Conservation (phyloP, 768 basidiomycete species). For the Tephrocybe rancida region DNA sequence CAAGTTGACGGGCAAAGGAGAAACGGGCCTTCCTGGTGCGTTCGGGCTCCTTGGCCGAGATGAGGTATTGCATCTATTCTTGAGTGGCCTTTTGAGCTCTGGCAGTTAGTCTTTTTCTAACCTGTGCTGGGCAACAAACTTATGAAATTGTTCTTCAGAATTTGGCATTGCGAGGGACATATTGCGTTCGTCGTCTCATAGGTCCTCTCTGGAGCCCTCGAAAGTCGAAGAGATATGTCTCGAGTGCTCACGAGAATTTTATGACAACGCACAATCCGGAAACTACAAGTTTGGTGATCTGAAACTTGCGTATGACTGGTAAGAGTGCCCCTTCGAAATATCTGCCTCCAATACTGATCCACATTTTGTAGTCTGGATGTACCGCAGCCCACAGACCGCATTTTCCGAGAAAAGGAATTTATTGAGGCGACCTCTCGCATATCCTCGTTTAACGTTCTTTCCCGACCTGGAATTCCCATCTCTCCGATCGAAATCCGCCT, state of each 20-base stretch:
- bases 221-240: slow-evolving; percentile 80
- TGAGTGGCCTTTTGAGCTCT: slow-evolving; percentile 82
- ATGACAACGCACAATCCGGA: slow-evolving; percentile 91
- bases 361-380: slow-evolving; percentile 68
- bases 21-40: slow-evolving; percentile 68
- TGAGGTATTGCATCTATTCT: slow-evolving; percentile 82
- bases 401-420: slow-evolving; percentile 81
- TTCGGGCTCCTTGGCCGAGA: slow-evolving; percentile 74
- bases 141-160: slow-evolving; percentile 37
- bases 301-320: slow-evolving; percentile 98
- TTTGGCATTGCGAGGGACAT: slow-evolving; percentile 70
- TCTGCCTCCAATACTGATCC: slow-evolving; percentile 3
- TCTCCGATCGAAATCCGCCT: slow-evolving; percentile 93
- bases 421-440: slow-evolving; percentile 97
- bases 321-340: slow-evolving; percentile 9
- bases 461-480: slow-evolving; percentile 74
- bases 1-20: slow-evolving; percentile 68
- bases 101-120: slow-evolving; percentile 67
- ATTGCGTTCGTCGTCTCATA: slow-evolving; percentile 47
- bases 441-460: slow-evolving; percentile 85
- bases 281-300: slow-evolving; percentile 94
- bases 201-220: slow-evolving; percentile 49
- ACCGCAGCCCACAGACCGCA: slow-evolving; percentile 59
- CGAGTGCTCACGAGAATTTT: slow-evolving; percentile 82
- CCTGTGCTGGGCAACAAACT: not conserved